A percentile compares a stretch with the other conserved stretches of the same genome.
Evolutionary conservation across 352 stramenopile species (phyloP).

Genomic region (Phytophthora pistaciae): DNA sequence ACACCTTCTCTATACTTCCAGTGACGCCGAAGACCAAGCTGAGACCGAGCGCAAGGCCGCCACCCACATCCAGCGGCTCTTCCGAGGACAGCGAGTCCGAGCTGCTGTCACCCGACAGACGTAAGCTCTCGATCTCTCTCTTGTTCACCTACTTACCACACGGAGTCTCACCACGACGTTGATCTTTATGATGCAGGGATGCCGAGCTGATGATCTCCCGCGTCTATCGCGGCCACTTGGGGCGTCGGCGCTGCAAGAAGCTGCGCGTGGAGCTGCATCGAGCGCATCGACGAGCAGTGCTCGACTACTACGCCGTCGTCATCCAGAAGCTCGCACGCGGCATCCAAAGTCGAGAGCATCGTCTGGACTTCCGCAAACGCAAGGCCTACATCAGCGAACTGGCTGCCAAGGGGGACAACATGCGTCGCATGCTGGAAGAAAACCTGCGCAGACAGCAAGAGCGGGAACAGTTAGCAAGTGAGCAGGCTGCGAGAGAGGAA

Average conservation of each 20-base stretch:
- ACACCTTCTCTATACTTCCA: slow-evolving; percentile 31
- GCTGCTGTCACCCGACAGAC: slow-evolving; percentile 45
- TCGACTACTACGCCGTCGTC: slow-evolving; percentile 57
- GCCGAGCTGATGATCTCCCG: slow-evolving; percentile 64
- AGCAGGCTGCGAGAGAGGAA: slow-evolving; percentile 51
- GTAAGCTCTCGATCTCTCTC: slow-evolving; percentile 13
- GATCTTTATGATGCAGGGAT: slow-evolving; percentile 31
- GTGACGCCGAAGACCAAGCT: slow-evolving; percentile 58
- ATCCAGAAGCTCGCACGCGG: slow-evolving; percentile 71
- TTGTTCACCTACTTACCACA: not conserved
- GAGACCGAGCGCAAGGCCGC: slow-evolving; percentile 48
- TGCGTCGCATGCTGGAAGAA: slow-evolving; percentile 55
- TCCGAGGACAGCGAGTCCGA: slow-evolving; percentile 64
- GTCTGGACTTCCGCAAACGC: slow-evolving; percentile 66
- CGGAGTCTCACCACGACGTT: not conserved
- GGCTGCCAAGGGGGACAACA: slow-evolving; percentile 53
- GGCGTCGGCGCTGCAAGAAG: slow-evolving; percentile 34
- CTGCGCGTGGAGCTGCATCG: slow-evolving; percentile 26
- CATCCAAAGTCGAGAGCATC: slow-evolving; percentile 49
- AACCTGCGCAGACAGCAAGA: slow-evolving; percentile 56
- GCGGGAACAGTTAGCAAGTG: slow-evolving; percentile 43
- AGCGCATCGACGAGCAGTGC: slow-evolving; percentile 38
- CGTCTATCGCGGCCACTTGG: slow-evolving; percentile 69
- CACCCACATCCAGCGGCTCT: slow-evolving; percentile 71
- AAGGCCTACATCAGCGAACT: slow-evolving; percentile 69